Percentiles rank a stretch among this genome's conserved stretches.
Conservation (phyloP, 2,329 filamentous ascomycete species). For the Aspergillus fructus region DNA sequence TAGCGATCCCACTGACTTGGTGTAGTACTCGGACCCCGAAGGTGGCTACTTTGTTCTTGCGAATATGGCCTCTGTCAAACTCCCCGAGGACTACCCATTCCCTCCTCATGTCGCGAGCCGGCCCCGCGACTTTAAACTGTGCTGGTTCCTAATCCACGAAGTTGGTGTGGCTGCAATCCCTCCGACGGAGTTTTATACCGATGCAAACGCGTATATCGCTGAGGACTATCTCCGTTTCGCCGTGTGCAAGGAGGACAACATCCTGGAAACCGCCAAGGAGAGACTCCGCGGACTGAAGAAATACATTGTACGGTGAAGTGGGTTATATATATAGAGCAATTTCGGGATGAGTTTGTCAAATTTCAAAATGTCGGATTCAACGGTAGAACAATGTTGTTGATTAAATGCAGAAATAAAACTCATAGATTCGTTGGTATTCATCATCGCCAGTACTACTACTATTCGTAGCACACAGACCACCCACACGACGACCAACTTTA, state of each 20-base stretch:
- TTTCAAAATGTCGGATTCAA: too few species aligned
- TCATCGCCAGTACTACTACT: not conserved
- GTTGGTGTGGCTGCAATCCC: constrained; percentile 94
- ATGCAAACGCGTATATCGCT: constrained; percentile 75
- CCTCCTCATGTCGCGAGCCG: constrained; percentile 82
- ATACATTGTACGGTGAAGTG: constrained; percentile 54
- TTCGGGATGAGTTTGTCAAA: too few species aligned
- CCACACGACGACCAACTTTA: not conserved
- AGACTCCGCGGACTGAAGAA: constrained; percentile 70
- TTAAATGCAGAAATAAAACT: not conserved
- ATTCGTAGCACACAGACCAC: not conserved
- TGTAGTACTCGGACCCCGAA: constrained; percentile 80
- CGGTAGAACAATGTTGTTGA: not conserved
- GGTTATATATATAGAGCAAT: not conserved
- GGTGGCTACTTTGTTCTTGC: constrained; percentile 97
- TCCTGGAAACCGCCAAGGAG: constrained; percentile 77
- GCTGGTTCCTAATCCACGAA: constrained; percentile 97
- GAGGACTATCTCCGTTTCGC: constrained; percentile 95
- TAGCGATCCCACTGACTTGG: constrained; percentile 3
- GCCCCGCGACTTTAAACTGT: constrained; percentile 89
- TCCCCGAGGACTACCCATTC: constrained; percentile 84
- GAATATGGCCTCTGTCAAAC: constrained; percentile 82
- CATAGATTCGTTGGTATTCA: not conserved
- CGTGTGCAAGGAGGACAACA: constrained; percentile 90
- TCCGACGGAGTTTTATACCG: constrained; percentile 95